A percentile compares a stretch with the other conserved stretches of the same genome.
Conservation (phyloP, 371 early-diverging fungal genomes). For the Mortierella sp. region DNA sequence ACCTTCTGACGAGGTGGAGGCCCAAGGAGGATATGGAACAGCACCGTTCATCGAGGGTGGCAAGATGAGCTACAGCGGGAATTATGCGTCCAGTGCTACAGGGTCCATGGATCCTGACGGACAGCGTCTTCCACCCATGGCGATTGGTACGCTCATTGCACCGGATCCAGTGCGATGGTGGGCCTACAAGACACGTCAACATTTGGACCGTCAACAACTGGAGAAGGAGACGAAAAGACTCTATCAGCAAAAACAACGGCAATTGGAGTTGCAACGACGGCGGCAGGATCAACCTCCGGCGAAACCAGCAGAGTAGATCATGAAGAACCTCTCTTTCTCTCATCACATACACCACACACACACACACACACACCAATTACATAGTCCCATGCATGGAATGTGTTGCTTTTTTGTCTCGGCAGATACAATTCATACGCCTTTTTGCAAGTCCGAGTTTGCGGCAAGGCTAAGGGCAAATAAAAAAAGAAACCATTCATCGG, state of each 20-base stretch:
- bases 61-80: neutral
- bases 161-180: slow-evolving; percentile 54
- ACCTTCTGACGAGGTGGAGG: neutral
- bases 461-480: too few species aligned
- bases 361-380: too few species aligned
- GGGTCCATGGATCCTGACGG: slow-evolving; percentile 2
- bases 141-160: slow-evolving; percentile 42
- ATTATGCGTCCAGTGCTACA: neutral
- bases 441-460: too few species aligned
- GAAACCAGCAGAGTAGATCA: neutral
- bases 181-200: slow-evolving; percentile 45
- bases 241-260: neutral
- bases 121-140: slow-evolving; percentile 47
- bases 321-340: too few species aligned
- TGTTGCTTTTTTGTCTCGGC: too few species aligned
- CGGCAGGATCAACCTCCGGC: neutral
- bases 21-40: neutral
- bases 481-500: too few species aligned
- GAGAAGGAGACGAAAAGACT: slow-evolving; percentile 23
- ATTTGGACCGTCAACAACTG: slow-evolving; percentile 21
- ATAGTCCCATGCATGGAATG: too few species aligned
- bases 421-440: too few species aligned
- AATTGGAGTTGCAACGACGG: neutral
- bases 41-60: too few species aligned
- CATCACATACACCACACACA: too few species aligned